Conservation (phyloP, 129 eudicot species). For the Ambrosia trifida region DNA sequence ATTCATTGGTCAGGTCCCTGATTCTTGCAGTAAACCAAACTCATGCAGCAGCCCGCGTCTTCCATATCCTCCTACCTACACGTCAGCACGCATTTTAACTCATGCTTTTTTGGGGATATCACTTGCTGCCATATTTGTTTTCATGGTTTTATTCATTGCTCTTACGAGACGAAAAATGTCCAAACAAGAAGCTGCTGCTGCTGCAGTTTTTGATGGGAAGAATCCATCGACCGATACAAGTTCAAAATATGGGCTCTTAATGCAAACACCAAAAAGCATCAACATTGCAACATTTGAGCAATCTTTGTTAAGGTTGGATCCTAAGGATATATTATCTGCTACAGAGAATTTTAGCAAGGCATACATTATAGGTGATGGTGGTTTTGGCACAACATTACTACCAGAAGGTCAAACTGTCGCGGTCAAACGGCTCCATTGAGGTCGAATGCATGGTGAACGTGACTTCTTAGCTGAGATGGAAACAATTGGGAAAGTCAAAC, state of each 20-base stretch:
- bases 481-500: conserved; percentile 87
- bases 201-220: conserved; percentile 40
- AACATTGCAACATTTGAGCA: conserved; percentile 91
- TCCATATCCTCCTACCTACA: conserved; percentile 37
- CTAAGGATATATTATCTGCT: conserved; percentile 71
- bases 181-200: conserved; percentile 32
- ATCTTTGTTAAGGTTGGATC: conserved; percentile 55
- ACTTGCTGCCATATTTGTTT: conserved; percentile 40
- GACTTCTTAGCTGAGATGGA: conserved; percentile 96
- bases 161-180: conserved; percentile 41
- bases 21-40: conserved; percentile 49
- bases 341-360: conserved; percentile 94
- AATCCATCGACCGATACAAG: conserved; percentile 34
- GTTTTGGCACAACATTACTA: conserved; percentile 80
- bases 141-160: conserved; percentile 43
- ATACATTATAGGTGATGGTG: conserved; percentile 92
- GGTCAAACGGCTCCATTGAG: conserved; percentile 84
- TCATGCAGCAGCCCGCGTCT: conserved; percentile 39
- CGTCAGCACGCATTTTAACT: conserved; percentile 25
- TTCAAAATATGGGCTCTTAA: conserved; percentile 52
- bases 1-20: conserved; percentile 56
- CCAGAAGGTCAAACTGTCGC: conserved; percentile 72
- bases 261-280: conserved; percentile 69
- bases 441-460: conserved; percentile 73
- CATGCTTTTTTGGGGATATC: conserved; percentile 56